Evolutionary conservation across 306 rosid species (phyloP).

Genomic region (Prunus mira): DNA sequence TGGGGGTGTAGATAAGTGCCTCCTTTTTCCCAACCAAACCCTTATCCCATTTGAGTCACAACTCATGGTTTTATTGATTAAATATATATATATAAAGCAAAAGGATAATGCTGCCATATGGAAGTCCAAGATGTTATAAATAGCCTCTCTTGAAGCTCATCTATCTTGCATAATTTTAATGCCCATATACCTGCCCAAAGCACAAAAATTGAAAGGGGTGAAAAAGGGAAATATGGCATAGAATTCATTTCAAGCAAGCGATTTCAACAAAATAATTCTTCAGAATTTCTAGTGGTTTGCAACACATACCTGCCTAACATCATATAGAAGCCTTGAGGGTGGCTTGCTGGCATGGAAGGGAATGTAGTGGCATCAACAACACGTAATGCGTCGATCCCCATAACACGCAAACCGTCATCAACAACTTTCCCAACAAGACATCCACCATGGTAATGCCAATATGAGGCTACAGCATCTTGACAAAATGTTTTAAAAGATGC

Average conservation of each 20-base stretch:
- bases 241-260: neutral
- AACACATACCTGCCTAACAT: conserved; percentile 22
- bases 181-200: conserved; percentile 4
- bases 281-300: too few species aligned
- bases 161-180: neutral
- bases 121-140: too few species aligned
- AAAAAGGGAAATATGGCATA: neutral
- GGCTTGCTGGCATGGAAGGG: conserved; percentile 13
- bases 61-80: too few species aligned
- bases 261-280: neutral
- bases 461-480: neutral
- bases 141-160: neutral
- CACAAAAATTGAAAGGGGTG: neutral
- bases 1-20: too few species aligned
- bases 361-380: conserved; percentile 9
- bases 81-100: too few species aligned
- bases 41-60: too few species aligned
- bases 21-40: too few species aligned
- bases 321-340: neutral
- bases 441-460: conserved; percentile 30
- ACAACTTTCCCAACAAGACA: conserved; percentile 21
- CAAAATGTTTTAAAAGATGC: conserved; percentile 12
- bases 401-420: conserved; percentile 3
- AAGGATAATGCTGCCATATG: too few species aligned
- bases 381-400: neutral